These are phyloP conservation scores for Aspergillus arachidicola DNA, from an alignment of 2,329 filamentous ascomycete species.

Conservation along the genomic window DNA sequence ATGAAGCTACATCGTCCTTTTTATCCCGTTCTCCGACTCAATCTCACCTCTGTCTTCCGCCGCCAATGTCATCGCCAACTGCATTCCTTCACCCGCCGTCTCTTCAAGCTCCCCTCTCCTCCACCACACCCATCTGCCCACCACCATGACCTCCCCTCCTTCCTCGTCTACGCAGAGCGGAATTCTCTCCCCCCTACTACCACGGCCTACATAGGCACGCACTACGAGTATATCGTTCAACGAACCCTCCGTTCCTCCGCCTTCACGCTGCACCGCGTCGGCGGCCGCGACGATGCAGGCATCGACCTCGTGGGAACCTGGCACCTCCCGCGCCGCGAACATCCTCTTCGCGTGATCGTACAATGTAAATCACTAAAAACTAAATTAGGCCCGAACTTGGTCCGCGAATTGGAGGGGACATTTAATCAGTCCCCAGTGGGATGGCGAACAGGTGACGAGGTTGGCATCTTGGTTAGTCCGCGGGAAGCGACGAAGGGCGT, in stretches of 20 bases:
- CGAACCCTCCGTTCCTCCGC: conserved; percentile 41
- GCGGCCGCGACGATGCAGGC: conserved; percentile 49
- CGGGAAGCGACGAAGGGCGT: conserved; percentile 76
- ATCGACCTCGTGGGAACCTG: conserved; percentile 52
- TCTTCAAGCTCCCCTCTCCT: conserved; percentile 39
- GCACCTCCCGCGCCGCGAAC: conserved; percentile 40
- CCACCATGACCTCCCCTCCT: conserved; percentile 42
- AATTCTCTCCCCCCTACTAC: conserved; percentile 39
- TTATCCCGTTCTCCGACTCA: conserved; percentile 9
- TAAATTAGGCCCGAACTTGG: conserved; percentile 47
- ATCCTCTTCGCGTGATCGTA: conserved; percentile 45
- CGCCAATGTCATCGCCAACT: conserved; percentile 10
- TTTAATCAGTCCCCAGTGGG: conserved; percentile 72
- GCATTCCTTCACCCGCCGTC: conserved; percentile 35
- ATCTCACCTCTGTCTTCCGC: not conserved
- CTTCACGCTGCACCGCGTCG: conserved; percentile 47
- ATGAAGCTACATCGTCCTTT: not conserved
- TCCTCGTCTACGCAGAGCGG: conserved; percentile 44
- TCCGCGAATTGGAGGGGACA: conserved; percentile 62
- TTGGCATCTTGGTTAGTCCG: conserved; percentile 73
- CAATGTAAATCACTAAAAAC: conserved; percentile 50
- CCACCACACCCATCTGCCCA: conserved; percentile 37
- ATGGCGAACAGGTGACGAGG: conserved; percentile 66
- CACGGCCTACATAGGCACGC: conserved; percentile 48
- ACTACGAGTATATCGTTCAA: conserved; percentile 51